A percentile compares a stretch with the other conserved stretches of the same genome.
Conservation (phyloP, 163 green algal species). For the Prototheca wickerhamii region DNA sequence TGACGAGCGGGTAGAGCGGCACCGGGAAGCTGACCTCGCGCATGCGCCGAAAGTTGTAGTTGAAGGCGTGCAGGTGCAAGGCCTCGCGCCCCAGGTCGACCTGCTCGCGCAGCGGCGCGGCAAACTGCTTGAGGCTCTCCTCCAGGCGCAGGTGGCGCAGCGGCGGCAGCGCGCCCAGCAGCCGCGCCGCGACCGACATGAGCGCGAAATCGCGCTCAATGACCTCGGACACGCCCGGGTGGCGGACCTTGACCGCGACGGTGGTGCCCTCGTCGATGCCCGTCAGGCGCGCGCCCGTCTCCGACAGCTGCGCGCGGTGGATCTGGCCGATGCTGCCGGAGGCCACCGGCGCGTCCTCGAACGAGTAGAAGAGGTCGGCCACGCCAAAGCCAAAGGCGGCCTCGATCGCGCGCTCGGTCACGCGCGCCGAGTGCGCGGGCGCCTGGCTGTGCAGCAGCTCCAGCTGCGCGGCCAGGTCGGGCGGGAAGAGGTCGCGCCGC, state of each 20-base stretch:
- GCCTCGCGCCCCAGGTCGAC: conserved; percentile 86
- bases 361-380: conserved; percentile 68
- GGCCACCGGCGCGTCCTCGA: conserved; percentile 78
- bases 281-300: conserved; percentile 26
- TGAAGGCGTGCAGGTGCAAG: conserved; percentile 75
- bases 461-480: conserved; percentile 71
- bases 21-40: conserved; percentile 65
- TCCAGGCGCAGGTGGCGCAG: conserved; percentile 74
- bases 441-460: conserved; percentile 68
- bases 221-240: conserved; percentile 64
- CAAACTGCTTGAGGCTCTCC: conserved; percentile 93
- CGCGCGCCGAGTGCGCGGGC: conserved; percentile 18
- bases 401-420: conserved; percentile 27
- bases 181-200: conserved; percentile 63
- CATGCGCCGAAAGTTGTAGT: conserved; percentile 72
- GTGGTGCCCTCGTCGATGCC: conserved; percentile 40
- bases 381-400: conserved; percentile 26
- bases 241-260: conserved; percentile 75
- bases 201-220: conserved; percentile 86
- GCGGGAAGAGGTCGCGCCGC: conserved; percentile 85
- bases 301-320: conserved; percentile 44
- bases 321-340: conserved; percentile 90
- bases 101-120: conserved; percentile 72
- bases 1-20: conserved; percentile 65
- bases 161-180: conserved; percentile 34